Base-by-base conservation (phyloP, 352 stramenopile genomes). In the Globisporangium echinulatum region DNA sequence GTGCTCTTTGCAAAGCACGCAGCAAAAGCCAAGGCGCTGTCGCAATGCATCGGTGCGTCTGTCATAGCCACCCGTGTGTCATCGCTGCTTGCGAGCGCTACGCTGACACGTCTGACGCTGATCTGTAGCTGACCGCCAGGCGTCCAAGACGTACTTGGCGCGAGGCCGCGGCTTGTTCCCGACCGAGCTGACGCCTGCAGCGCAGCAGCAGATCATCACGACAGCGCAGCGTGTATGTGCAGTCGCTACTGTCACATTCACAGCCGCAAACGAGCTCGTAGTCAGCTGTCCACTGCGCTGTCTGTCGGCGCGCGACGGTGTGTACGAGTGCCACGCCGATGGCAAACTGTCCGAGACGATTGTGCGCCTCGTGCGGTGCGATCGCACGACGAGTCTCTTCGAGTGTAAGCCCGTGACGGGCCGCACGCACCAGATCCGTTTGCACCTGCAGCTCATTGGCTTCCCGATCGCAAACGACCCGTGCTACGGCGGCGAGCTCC, bases 391-490 rank as follows among this genome's bases (percentile, higher is more conserved):
- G 13, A 95, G 90, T 44, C 61, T 99, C 47, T 74, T 99, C 17
- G 61, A 97, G 56, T 97, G 89, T 70, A 92, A 96, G 56, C 96
- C 96, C 6, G 74, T 96, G 47, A 98, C 97, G 7, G 97, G 97
- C 50, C 80, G 97, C 55, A 99, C 96, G 37, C 97, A 99, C 75
- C 97, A 99, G 72, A 98, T 99, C 65, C 90, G 97, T 13, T 71
- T 99, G 19, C 97, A 99, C 61, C 74, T 99, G 49, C 94, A 98
- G 63, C 75, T 96, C 17, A 71, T 97, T 52, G 84, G 84, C 9
- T 92, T 88, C 61, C 91, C 96, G 2, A 99, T 99, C 75, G 95
- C 94, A 9, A 99, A 99, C 66, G 96, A 99, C 65, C 92, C 95
- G 33, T 98, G 96, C 73, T 99, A 99, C 69, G 96, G 96, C 56